Conservation (phyloP, 768 basidiomycete species). For the Termitomyces sp. region DNA sequence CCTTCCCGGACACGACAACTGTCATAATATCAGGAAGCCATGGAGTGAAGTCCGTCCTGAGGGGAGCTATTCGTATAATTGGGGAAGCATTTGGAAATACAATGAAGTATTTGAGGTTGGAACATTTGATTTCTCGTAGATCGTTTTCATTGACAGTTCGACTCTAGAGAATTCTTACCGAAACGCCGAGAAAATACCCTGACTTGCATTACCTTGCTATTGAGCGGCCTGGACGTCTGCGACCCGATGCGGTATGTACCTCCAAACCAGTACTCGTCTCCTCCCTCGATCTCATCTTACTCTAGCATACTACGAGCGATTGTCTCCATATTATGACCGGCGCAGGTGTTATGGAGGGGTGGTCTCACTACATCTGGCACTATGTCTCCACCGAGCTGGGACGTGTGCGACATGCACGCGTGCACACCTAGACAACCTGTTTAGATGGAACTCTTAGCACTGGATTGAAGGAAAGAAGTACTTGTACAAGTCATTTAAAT, state of each 20-base stretch:
- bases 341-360: constrained; percentile 44
- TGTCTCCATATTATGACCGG: constrained; percentile 46
- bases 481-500: constrained; percentile 1
- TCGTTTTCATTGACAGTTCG: constrained; percentile 1
- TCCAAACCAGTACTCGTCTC: not conserved
- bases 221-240: constrained; percentile 53
- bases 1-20: constrained; percentile 61
- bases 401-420: constrained; percentile 10
- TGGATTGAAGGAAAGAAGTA: not conserved
- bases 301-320: constrained; percentile 36
- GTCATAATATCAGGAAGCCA: constrained; percentile 44
- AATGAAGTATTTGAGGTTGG: constrained; percentile 56
- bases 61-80: constrained; percentile 54
- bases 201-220: constrained; percentile 57
- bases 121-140: not conserved
- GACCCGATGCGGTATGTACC: constrained; percentile 58
- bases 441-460: not conserved
- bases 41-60: constrained; percentile 40
- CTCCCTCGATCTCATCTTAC: not conserved
- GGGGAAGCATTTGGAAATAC: constrained; percentile 53
- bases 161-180: constrained; percentile 34
- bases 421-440: constrained; percentile 3
- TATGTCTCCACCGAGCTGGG: constrained; percentile 27
- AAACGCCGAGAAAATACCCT: constrained; percentile 33
- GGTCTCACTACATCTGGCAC: constrained; percentile 47